These are phyloP conservation scores for Hymenoscyphus infarciens DNA, from an alignment of 2,329 filamentous ascomycete genomes.

Conservation along the genomic window DNA sequence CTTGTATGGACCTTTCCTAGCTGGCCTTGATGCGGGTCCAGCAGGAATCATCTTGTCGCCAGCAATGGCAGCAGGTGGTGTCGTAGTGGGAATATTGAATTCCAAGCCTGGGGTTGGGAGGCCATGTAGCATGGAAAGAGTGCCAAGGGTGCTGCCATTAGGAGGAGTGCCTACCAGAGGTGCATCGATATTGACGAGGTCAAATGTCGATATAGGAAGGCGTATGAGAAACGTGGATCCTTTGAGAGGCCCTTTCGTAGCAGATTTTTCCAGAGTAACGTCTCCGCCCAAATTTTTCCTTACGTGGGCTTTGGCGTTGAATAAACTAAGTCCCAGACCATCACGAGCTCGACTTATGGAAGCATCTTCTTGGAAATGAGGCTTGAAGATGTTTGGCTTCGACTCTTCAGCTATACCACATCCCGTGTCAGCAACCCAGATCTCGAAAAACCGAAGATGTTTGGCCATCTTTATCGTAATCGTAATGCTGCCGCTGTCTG, in stretches of 20 bases:
- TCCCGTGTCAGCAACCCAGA: constrained; percentile 63
- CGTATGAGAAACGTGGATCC: constrained; percentile 68
- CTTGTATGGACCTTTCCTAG: constrained; percentile 10
- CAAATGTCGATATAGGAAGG: constrained; percentile 44
- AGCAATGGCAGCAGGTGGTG: neutral
- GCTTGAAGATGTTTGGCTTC: constrained; percentile 63
- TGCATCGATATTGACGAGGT: constrained; percentile 18
- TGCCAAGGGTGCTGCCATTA: constrained; percentile 12
- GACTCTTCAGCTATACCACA: constrained; percentile 66
- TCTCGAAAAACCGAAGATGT: constrained; percentile 51
- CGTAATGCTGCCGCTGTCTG: constrained; percentile 58
- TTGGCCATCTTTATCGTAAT: constrained; percentile 54
- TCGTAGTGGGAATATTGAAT: constrained; percentile 1
- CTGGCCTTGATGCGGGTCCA: neutral
- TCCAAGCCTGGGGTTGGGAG: constrained; percentile 13
- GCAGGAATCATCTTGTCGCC: neutral
- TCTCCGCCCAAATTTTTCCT: constrained; percentile 64
- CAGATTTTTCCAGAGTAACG: constrained; percentile 59
- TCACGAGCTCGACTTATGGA: constrained; percentile 65
- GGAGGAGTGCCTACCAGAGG: constrained; percentile 27
- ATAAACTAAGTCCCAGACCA: constrained; percentile 63
- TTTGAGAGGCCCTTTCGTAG: constrained; percentile 55
- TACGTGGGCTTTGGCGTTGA: constrained; percentile 70
- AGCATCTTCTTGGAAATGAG: constrained; percentile 66
- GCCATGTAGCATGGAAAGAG: neutral